Evolutionary conservation across 164 flowering plant genomes (phyloP), one percentile per base, ranked within the genome.

Genomic region (Piper longum): DNA sequence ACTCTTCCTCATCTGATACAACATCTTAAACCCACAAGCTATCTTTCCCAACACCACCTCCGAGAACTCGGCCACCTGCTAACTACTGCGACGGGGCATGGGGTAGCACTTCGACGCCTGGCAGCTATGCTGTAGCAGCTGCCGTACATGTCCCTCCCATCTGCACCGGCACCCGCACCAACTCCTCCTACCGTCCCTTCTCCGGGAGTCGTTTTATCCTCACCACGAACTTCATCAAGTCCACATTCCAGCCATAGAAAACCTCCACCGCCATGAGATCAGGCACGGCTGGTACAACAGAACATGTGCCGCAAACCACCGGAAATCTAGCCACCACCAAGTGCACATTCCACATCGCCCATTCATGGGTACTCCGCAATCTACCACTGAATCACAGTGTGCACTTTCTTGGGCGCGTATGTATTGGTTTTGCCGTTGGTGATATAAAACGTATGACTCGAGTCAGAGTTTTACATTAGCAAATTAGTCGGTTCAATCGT

Each of bases 111-210:
- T 84, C 0, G 97, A 97, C 4, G 96, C 89, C 78, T 81, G 89
- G 78, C 90, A 93, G 40, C 70, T 80, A 77, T 93, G 97, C 76
- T 79, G 87, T 80, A 83, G 73, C 76, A 90, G 64, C 69, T 93
- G 97, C 7, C 96, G 65, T 88, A 93, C 98, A 89, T 89, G 5
- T 95, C 91, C 70, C 95, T 74, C 4, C 96, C 95, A 93, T 81
- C 75, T 62, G 76, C 16, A 84, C 88, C 4, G 73, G 48, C 0
- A 82, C 83, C 52, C 18, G 16, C 39, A 90, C 97, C 69, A 93
- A 52, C 77, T 84, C 92, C 68, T 85, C 93, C 51, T 69, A 79
- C 41, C 67, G 77, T 16, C 86, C 90, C 52, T 65, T 69, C 17
- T 76, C 66, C 66, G 80, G 64, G 70, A 90, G 90, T 78, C 63